Percentiles rank a stretch among this genome's conserved stretches.
Conservation (phyloP, 306 rosid species). For the Aeschynomene evenia region DNA sequence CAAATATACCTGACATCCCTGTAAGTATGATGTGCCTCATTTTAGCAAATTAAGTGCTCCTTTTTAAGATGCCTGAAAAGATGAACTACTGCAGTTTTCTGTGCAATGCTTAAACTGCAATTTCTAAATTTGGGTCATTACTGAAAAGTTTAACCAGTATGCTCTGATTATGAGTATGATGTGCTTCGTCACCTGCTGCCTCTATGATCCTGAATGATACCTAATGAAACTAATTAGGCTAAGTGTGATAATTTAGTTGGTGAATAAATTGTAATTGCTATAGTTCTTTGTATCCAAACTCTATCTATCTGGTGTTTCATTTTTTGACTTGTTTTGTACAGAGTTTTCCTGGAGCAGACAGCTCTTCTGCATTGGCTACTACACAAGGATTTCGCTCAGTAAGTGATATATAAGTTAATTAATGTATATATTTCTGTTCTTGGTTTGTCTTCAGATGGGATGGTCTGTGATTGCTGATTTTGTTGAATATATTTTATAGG, state of each 20-base stretch:
- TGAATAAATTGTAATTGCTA: slow-evolving; percentile 14
- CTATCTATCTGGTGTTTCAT: not conserved
- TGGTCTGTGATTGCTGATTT: slow-evolving; percentile 17
- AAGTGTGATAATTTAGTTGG: slow-evolving; percentile 16
- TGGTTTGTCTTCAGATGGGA: slow-evolving; percentile 16
- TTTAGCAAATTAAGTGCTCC: slow-evolving; percentile 25
- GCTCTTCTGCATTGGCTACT: slow-evolving; percentile 52
- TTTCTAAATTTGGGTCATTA: not conserved
- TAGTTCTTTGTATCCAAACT: slow-evolving; percentile 13
- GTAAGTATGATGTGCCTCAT: slow-evolving; percentile 51
- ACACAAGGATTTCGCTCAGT: slow-evolving; percentile 81
- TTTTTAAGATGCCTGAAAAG: slow-evolving; percentile 24
- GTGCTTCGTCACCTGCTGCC: slow-evolving; percentile 14
- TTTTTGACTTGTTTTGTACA: slow-evolving; percentile 43
- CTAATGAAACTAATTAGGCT: not conserved
- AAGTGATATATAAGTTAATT: slow-evolving; percentile 46
- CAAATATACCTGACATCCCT: slow-evolving; percentile 63
- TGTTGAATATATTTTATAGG: slow-evolving; percentile 1
- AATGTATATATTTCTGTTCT: slow-evolving; percentile 9
- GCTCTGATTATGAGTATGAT: slow-evolving; percentile 14
- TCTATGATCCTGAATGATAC: not conserved
- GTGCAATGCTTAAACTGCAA: not conserved
- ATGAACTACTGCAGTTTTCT: slow-evolving; percentile 16
- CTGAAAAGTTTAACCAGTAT: slow-evolving; percentile 16
- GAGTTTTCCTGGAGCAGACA: slow-evolving; percentile 73